Evolutionary conservation across 1,284 basidiomycete genomes (phyloP).

Genomic region (Ustilago sp.): DNA sequence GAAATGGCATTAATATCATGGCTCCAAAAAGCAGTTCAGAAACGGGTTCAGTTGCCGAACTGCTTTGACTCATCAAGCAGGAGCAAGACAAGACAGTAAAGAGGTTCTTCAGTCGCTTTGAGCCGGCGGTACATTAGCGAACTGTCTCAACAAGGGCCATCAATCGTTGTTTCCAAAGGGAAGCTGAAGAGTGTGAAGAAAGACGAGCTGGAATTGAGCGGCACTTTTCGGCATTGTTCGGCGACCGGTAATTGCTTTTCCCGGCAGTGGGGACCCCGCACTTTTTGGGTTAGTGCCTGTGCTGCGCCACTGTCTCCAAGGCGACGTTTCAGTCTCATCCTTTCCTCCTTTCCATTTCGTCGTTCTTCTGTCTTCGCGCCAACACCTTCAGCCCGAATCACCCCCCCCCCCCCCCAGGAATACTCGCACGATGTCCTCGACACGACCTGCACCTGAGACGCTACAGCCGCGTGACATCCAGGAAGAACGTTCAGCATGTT

Average conservation of each 20-base stretch:
- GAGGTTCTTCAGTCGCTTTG: background rate
- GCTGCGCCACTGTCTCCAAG: slow-evolving; percentile 1
- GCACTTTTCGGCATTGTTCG: slow-evolving; percentile 23
- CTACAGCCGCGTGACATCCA: slow-evolving; percentile 51
- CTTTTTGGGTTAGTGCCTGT: background rate
- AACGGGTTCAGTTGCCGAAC: background rate
- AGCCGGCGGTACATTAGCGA: background rate
- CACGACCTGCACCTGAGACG: slow-evolving; percentile 46
- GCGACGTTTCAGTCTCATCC: background rate
- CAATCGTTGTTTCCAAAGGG: background rate
- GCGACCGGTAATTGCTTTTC: slow-evolving; percentile 18
- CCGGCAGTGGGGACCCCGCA: slow-evolving; percentile 9
- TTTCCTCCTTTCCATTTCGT: background rate
- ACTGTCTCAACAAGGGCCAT: background rate
- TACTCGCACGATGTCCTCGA: slow-evolving; percentile 17
- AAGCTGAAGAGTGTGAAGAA: background rate
- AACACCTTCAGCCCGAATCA: background rate
- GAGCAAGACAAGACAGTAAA: background rate
- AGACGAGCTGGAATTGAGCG: background rate
- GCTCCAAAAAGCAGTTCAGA: background rate
- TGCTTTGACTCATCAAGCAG: background rate
- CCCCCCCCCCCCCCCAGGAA: background rate
- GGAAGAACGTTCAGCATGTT: slow-evolving; percentile 45
- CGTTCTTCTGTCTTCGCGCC: background rate
- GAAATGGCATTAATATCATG: background rate